Evolutionary conservation across 106 monocot species (phyloP), one percentile per base, ranked within the genome.

Genomic region (Phalaenopsis aphrodite): DNA sequence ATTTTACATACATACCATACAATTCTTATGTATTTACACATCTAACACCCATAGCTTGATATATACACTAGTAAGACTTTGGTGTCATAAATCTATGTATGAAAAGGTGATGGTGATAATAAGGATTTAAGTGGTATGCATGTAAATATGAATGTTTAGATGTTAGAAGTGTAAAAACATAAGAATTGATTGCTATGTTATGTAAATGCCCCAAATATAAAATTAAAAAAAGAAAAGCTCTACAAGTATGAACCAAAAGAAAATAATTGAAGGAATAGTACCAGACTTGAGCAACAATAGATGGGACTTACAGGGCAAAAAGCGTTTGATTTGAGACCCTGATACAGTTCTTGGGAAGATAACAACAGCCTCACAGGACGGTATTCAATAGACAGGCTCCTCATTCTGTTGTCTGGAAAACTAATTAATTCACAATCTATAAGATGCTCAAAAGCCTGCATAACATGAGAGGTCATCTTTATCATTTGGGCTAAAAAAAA

Each of bases 401-500:
- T 84, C 68, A 82, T 77, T 79, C 84, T 90, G 76, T 57, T 79
- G 45, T 94, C 92, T 41, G 69, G 73, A 78, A 92, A 90, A 61
- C 87, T 48, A 48, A 94, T 87, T 69, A 97, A 84, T 77, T 90
- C 92, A 48, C 81, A 82, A 71, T 94, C 86, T 8, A 97, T 68
- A 67, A 97, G 92, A 87, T 92, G 97, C 82, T 94, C 97, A 78
- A 92, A 94, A 43, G 90, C 94, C 97, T 97, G 88, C 78, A 87
- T 4, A 41, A 82, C 79, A 85, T 24, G 42, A 82, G 0, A 24
- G 21, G 6, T 2, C 64, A 65, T 8, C n/a, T 65, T 8, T 19
- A 43, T 47, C 17, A 48, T 47, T 3, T 30, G 47, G 18, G 12
- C 2, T 19, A 47, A 43, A 76, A 3, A 4, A 56, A 5, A 3